These are phyloP conservation scores for Pleurotus citrinopileatus DNA, from an alignment of 768 basidiomycete species.

Conservation along the genomic window DNA sequence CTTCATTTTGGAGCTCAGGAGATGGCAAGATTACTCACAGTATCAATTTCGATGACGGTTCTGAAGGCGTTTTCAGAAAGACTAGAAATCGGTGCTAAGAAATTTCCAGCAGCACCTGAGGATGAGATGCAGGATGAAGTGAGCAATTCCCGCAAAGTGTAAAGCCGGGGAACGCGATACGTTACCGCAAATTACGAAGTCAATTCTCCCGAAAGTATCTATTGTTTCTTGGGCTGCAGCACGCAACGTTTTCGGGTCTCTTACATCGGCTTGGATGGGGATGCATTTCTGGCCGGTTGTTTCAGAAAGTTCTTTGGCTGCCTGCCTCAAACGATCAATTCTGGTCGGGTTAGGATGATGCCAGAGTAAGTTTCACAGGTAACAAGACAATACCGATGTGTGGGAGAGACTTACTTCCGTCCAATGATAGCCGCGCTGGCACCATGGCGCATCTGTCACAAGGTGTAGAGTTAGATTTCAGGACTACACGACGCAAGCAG, in stretches of 20 bases:
- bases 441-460: constrained; percentile 74
- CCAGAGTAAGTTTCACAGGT: constrained; percentile 4
- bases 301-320: constrained; percentile 69
- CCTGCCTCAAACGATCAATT: constrained; percentile 62
- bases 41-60: constrained; percentile 93
- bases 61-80: constrained; percentile 89
- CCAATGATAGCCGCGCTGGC: constrained; percentile 82
- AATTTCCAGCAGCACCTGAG: constrained; percentile 95
- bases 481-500: background rate
- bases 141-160: background rate
- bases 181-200: constrained; percentile 92
- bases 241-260: constrained; percentile 67
- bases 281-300: constrained; percentile 73
- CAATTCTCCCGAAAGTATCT: constrained; percentile 79
- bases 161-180: background rate
- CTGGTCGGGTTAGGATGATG: constrained; percentile 30
- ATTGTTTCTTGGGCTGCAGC: constrained; percentile 76
- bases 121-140: background rate
- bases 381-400: background rate
- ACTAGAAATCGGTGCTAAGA: constrained; percentile 80
- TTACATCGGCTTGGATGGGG: constrained; percentile 77
- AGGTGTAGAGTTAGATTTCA: background rate
- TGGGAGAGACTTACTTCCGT: constrained; percentile 68
- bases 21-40: constrained; percentile 41
- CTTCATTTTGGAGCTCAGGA: background rate